A percentile compares a stretch with the other conserved stretches of the same genome.
phyloP scores from a whole-genome alignment of 2,329 filamentous ascomycete genomes.

The Aureobasidium melanogenum region DNA sequence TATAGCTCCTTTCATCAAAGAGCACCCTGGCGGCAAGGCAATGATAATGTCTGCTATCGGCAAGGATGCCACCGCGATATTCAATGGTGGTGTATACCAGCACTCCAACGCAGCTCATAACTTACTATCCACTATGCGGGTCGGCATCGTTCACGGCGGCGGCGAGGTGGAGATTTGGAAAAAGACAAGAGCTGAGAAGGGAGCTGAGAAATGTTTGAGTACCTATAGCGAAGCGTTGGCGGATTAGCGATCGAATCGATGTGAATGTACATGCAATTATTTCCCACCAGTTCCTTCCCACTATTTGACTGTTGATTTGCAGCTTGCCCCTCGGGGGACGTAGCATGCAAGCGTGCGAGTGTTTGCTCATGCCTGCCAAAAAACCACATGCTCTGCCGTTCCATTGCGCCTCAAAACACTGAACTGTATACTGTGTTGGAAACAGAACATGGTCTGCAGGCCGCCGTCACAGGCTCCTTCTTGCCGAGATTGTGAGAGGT shows the following conservation, averaged over 20 bases:
- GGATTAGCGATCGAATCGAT: not conserved
- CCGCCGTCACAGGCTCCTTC: not conserved
- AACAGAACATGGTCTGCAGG: not conserved
- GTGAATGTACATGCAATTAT: not conserved
- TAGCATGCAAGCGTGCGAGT: not conserved
- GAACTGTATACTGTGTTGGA: not conserved
- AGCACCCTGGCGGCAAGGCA: conserved; percentile 83
- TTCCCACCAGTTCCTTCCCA: not conserved
- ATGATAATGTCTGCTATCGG: conserved; percentile 75
- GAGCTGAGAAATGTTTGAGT: conserved; percentile 43
- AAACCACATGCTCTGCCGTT: no score
- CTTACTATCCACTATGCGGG: conserved; percentile 76
- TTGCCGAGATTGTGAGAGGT: not conserved
- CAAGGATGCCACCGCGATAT: conserved; percentile 83
- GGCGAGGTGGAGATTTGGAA: conserved; percentile 93
- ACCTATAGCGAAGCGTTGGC: not conserved
- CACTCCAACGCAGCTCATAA: conserved; percentile 89
- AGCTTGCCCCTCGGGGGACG: not conserved
- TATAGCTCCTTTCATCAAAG: conserved; percentile 74
- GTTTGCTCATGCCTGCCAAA: not conserved
- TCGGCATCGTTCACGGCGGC: conserved; percentile 76
- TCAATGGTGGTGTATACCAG: conserved; percentile 84
- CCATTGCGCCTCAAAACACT: no score
- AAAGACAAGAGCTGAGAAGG: conserved; percentile 72
- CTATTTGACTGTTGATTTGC: not conserved